Evolutionary conservation across 805 yeast genomes (phyloP), one percentile per base, ranked within the genome.

Genomic region (Candida quercuum): DNA sequence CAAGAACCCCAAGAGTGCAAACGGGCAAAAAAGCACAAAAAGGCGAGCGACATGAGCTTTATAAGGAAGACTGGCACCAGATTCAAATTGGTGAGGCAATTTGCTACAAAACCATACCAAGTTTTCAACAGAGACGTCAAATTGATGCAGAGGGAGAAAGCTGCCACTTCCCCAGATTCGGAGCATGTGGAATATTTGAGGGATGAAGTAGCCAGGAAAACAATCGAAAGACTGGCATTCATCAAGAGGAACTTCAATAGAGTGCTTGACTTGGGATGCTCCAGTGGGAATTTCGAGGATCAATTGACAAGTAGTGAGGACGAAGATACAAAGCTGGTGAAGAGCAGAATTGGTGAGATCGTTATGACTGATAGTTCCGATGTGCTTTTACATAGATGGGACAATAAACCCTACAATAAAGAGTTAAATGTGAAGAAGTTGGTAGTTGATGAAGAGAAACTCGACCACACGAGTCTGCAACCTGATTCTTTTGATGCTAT

Each of bases 221-320:
- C 88, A 9, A 75, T 85, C 19, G 94, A 86, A 45, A 67, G 95
- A 45, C 59, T 86, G 36, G 78, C 87, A 3, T 81, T 84, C 56
- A 72, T 86, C 34, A 77, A 82, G 32, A 66, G 88, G 34, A 71
- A 72, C 17, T 79, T 85, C 48, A 64, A 71, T 15, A 64, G 66
- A 16, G 71, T 81, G 25, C 60, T 86, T 40, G 94, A 86, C 54
- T 71, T 83, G 40, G 95, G 95, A 3, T 70, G 81, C 10, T 78
- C 84, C 33, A 69, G 80, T 37, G 95, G 95, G 1, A 78, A 76
- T 54, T 62, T 81, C 12, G 69, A 73, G 39, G 61, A 65, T 59
- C 36, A 47, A 16, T 28, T 53, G 21, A 23, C 29, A 3, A 35
- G 29, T 3, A 34, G 30, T 43, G 64, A 71, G 47, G 67, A 64